These are phyloP conservation scores for Pholiota microspora DNA, from an alignment of 768 basidiomycete genomes.

Conservation along the genomic window DNA sequence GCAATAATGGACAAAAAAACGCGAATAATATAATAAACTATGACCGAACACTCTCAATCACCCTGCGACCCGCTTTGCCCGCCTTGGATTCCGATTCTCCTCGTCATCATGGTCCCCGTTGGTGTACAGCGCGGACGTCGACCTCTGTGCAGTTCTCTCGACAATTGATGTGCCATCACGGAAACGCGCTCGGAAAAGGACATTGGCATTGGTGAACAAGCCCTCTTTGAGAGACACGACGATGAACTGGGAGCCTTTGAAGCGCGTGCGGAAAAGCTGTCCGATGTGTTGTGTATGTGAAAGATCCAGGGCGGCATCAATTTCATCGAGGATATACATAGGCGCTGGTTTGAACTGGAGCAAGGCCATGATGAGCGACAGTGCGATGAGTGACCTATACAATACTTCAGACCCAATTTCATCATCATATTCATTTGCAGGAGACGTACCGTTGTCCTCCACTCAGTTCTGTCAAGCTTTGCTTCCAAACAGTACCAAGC, in stretches of 20 bases:
- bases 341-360: conserved; percentile 99
- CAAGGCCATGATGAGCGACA: conserved; percentile 97
- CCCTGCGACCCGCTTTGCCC: conserved; percentile 13
- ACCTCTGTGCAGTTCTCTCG: conserved; percentile 72
- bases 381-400: conserved; percentile 90
- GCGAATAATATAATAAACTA: conserved; percentile 15
- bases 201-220: conserved; percentile 96
- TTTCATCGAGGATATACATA: conserved; percentile 99
- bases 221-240: conserved; percentile 97
- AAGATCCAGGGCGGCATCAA: conserved; percentile 94
- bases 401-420: background rate
- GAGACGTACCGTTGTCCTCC: conserved; percentile 87
- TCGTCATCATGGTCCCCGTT: conserved; percentile 29
- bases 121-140: conserved; percentile 48
- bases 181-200: conserved; percentile 90
- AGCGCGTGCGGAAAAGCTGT: conserved; percentile 93
- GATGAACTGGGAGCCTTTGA: conserved; percentile 98
- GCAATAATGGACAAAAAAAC: conserved; percentile 23
- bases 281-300: conserved; percentile 98
- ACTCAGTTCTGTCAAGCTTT: conserved; percentile 93
- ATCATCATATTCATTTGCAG: background rate
- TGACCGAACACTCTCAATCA: background rate
- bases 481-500: conserved; percentile 96
- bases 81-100: conserved; percentile 27
- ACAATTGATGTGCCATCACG: conserved; percentile 92